Evolutionary conservation across 441 rosid genomes (phyloP).

Genomic region (Erodium chrysanthum): DNA sequence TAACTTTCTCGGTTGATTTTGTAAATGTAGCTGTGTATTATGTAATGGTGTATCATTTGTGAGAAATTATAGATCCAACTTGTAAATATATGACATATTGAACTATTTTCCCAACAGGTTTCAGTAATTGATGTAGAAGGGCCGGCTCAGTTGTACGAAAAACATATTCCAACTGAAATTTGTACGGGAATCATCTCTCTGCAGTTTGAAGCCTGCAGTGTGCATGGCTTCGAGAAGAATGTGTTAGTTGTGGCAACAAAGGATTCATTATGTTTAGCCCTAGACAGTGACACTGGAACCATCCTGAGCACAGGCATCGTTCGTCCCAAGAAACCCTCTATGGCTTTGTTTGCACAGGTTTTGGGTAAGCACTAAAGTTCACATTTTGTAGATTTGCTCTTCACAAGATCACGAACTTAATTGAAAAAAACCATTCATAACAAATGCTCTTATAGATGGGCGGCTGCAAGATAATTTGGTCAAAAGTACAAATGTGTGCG

Average conservation of each 20-base stretch:
- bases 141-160: conserved; percentile 39
- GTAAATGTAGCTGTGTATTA: background rate
- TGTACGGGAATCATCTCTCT: conserved; percentile 54
- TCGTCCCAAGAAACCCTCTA: conserved; percentile 81
- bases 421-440: background rate
- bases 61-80: background rate
- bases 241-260: conserved; percentile 61
- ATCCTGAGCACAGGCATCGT: conserved; percentile 45
- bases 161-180: conserved; percentile 59
- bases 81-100: conserved; percentile 10
- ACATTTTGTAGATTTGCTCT: background rate
- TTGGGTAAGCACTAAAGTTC: conserved; percentile 39
- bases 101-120: conserved; percentile 35
- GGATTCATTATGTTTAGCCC: conserved; percentile 67
- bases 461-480: conserved; percentile 34
- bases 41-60: background rate
- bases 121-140: conserved; percentile 55
- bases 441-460: conserved; percentile 29
- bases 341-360: conserved; percentile 65
- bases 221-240: conserved; percentile 78
- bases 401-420: background rate
- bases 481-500: conserved; percentile 26
- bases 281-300: conserved; percentile 64
- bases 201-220: conserved; percentile 53
- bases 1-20: background rate